Conservation (phyloP, 306 rosid genomes). For the Lablab purpureus region DNA sequence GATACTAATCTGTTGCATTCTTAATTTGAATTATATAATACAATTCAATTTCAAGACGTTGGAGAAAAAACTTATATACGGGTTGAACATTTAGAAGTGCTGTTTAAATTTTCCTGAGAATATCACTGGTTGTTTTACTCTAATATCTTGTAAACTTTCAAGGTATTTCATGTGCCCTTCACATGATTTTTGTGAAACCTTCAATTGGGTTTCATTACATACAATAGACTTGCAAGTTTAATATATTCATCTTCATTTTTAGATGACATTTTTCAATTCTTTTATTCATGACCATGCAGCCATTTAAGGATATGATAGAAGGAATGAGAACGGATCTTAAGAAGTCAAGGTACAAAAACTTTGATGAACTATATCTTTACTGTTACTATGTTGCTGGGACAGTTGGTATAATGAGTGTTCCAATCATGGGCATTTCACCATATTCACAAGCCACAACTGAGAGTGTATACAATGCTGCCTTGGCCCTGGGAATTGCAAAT, state of each 20-base stretch:
- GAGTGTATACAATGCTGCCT: conserved; percentile 66
- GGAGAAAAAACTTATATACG: neutral
- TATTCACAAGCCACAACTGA: conserved; percentile 59
- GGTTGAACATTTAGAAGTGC: neutral
- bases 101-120: neutral
- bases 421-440: conserved; percentile 66
- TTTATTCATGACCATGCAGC: conserved; percentile 48
- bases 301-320: conserved; percentile 68
- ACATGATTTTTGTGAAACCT: conserved; percentile 20
- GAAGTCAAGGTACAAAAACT: conserved; percentile 62
- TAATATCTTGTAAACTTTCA: neutral
- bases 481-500: conserved; percentile 70
- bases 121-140: neutral
- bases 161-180: conserved; percentile 24
- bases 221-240: neutral
- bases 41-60: neutral
- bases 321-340: conserved; percentile 69
- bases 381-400: conserved; percentile 75
- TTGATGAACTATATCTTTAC: conserved; percentile 66
- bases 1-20: conserved; percentile 1
- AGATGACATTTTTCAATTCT: conserved; percentile 1
- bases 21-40: conserved; percentile 7
- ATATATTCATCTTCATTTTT: conserved; percentile 3
- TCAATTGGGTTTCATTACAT: conserved; percentile 10
- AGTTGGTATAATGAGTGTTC: conserved; percentile 71